phyloP scores from a whole-genome alignment of 345 rosid genomes.

The Eucalyptus melliodora region DNA sequence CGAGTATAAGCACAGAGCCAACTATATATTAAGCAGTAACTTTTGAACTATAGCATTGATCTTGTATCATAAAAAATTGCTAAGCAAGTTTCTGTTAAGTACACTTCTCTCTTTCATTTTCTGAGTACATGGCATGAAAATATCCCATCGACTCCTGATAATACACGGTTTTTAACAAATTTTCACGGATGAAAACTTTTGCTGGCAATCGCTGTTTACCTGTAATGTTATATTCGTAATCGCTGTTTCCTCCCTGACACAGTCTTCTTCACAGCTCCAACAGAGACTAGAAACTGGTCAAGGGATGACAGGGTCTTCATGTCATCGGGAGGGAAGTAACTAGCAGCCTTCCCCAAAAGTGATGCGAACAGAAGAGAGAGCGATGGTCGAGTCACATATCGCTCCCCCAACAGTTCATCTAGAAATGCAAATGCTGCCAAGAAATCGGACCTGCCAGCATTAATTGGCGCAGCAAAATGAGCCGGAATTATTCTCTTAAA shows the following conservation, averaged over 20 bases:
- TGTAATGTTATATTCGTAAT: neutral
- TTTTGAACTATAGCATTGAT: neutral
- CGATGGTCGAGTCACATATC: constrained; percentile 54
- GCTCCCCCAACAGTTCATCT: constrained; percentile 77
- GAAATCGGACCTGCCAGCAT: constrained; percentile 76
- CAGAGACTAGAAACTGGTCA: constrained; percentile 84
- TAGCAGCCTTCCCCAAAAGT: constrained; percentile 87
- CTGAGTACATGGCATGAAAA: neutral
- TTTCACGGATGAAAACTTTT: neutral
- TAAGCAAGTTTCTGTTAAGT: neutral
- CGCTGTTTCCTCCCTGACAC: constrained; percentile 67
- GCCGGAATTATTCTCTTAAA: constrained; percentile 94
- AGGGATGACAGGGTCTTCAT: constrained; percentile 90
- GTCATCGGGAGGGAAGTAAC: constrained; percentile 95
- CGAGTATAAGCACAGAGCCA: neutral
- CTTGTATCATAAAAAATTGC: neutral
- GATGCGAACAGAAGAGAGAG: constrained; percentile 59
- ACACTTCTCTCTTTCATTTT: neutral
- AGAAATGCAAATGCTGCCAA: constrained; percentile 80
- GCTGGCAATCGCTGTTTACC: neutral
- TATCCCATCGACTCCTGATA: neutral
- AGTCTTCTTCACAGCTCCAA: constrained; percentile 88
- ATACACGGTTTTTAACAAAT: neutral
- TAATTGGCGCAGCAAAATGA: constrained; percentile 86
- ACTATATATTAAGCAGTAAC: neutral